phyloP scores from a whole-genome alignment of 192 early-diverging fungal genomes.

The Umbelopsis ramanniana region DNA sequence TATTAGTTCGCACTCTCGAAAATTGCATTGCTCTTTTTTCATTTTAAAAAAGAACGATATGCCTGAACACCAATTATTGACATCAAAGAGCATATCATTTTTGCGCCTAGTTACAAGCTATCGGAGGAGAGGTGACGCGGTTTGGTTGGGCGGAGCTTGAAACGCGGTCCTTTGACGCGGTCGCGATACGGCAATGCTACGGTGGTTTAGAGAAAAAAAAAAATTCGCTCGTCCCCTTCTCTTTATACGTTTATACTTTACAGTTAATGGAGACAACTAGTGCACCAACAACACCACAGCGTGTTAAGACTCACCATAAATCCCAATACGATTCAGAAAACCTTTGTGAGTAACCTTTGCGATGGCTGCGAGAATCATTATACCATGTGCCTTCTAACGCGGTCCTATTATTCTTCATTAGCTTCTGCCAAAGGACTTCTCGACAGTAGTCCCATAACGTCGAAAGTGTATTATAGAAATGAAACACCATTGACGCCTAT shows the following conservation, averaged over 20 bases:
- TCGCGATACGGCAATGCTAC: background rate
- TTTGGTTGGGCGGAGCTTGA: background rate
- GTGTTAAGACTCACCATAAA: background rate
- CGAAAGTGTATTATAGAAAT: conserved; percentile 2
- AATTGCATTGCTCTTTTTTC: no score
- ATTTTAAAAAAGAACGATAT: no score
- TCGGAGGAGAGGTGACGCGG: background rate
- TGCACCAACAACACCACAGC: conserved; percentile 14
- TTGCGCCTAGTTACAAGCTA: no score
- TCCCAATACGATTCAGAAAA: background rate
- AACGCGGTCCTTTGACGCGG: conserved; percentile 19
- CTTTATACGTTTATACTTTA: background rate
- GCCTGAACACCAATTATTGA: no score
- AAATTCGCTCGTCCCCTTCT: background rate
- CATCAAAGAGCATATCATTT: no score
- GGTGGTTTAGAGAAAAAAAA: conserved; percentile 4
- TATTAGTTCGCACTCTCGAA: no score
- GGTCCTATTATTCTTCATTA: background rate
- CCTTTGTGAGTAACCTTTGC: background rate
- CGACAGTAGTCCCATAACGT: conserved; percentile 15
- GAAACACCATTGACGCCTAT: background rate
- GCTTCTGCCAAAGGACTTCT: background rate
- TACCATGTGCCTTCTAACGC: background rate
- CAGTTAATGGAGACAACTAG: conserved; percentile 1
- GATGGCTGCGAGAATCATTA: background rate